Base-by-base conservation (phyloP, 768 basidiomycete species). In the Russula brevipes region DNA sequence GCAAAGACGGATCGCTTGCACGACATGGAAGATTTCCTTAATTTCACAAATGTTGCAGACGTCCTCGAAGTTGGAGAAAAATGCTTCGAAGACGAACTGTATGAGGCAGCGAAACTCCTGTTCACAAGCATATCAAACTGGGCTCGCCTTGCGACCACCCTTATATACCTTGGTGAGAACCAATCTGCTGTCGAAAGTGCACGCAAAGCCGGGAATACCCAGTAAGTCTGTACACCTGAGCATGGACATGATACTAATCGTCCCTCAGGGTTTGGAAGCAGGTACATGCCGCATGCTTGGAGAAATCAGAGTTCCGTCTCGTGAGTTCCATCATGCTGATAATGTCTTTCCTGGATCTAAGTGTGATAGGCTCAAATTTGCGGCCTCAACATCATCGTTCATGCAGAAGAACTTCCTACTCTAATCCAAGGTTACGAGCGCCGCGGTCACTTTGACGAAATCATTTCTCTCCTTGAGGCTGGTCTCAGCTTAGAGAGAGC, bases 11-110 rank as follows among this genome's bases (percentile, higher is more conserved):
- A 98, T 72, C 87, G 97, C 57, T 77, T 99, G 14, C 96, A 98
- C 72, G 97, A 99, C 72, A 98, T 98, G 97, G 97, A 99, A 71
- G 97, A 99, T 77, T 99, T 99, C 84, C 79, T 99, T 68, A 82
- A 82, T 30, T 96, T 98, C 91, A 99, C 97, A 49, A 99, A 99
- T 68, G 97, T 99, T 52, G 97, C 97, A 5, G 97, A 99, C 72
- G 80, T 98, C 55, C 81, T 99, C 24, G 91, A 92, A 68, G 97
- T 98, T 58, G 97, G 97, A 74, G 97, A 99, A 81, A 98, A 98
- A 75, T 98, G 95, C 72, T 99, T 99, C 78, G 93, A 98, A 71
- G 97, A 98, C 64, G 93, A 94, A 72, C 80, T 99, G 35, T 99
- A 98, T 75, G 94, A 98, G 70, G 97, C 97, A 53, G 90, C 96